phyloP scores from a whole-genome alignment of 371 early-diverging fungal genomes.

The Mortierella sp. region DNA sequence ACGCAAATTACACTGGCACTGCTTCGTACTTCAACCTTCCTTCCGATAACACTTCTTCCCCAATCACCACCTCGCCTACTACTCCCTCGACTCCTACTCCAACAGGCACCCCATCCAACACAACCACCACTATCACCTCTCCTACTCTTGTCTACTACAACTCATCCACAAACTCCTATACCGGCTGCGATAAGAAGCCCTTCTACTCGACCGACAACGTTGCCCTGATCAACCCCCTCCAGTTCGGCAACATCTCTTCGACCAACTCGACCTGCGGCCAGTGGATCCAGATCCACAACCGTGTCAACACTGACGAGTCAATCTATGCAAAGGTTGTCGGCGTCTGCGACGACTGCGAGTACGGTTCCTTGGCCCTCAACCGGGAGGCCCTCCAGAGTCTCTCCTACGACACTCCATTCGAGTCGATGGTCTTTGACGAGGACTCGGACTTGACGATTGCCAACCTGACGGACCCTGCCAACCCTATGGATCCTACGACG shows the following conservation, averaged over 20 bases:
- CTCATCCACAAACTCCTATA: constrained; percentile 17
- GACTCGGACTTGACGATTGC: constrained; percentile 23
- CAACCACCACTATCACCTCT: neutral
- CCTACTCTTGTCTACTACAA: constrained; percentile 32
- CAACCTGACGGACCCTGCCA: constrained; percentile 22
- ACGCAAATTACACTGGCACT: constrained; percentile 32
- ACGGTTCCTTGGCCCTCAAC: constrained; percentile 33
- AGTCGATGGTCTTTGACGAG: constrained; percentile 29
- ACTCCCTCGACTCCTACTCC: neutral
- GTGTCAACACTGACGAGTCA: constrained; percentile 25
- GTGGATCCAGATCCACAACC: constrained; percentile 45
- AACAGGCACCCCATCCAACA: constrained; percentile 3
- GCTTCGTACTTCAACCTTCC: constrained; percentile 40
- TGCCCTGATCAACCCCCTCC: constrained; percentile 49
- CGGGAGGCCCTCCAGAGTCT: constrained; percentile 18
- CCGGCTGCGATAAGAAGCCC: constrained; percentile 37
- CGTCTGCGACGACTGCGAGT: constrained; percentile 48
- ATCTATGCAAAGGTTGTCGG: constrained; percentile 45
- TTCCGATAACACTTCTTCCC: constrained; percentile 11
- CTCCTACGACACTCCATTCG: constrained; percentile 18
- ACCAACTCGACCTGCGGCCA: constrained; percentile 46
- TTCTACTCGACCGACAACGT: constrained; percentile 33
- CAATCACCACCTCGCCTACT: neutral
- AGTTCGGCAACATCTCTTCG: constrained; percentile 28
- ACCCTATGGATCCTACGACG: constrained; percentile 16